phyloP scores from a whole-genome alignment of 495 filamentous ascomycete genomes.

The Lasiosphaeria ovina region DNA sequence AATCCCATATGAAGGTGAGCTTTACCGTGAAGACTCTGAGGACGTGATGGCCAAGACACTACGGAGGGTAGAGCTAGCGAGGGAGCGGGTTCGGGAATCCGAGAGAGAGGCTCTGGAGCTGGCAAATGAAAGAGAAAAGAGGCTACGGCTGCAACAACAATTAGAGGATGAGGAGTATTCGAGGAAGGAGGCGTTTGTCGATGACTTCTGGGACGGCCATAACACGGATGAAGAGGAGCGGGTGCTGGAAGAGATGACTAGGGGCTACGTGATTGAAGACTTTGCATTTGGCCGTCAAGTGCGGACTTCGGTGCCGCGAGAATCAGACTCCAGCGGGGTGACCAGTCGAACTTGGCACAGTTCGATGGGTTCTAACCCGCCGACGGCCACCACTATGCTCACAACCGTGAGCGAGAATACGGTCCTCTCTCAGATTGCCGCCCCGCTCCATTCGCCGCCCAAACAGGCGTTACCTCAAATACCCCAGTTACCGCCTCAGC shows the following conservation, averaged over 20 bases:
- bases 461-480: constrained; percentile 31
- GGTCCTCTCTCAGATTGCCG: constrained; percentile 27
- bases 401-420: constrained; percentile 73
- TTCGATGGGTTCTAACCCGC: constrained; percentile 75
- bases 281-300: constrained; percentile 75
- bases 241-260: constrained; percentile 88
- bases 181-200: constrained; percentile 23
- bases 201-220: constrained; percentile 58
- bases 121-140: constrained; percentile 53
- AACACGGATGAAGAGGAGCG: constrained; percentile 90
- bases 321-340: constrained; percentile 83
- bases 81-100: constrained; percentile 73
- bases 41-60: constrained; percentile 58
- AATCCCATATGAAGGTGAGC: constrained; percentile 43
- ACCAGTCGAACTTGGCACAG: constrained; percentile 86
- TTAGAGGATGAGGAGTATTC: constrained; percentile 39
- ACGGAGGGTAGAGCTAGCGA: constrained; percentile 72
- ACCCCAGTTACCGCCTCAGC: constrained; percentile 37
- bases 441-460: constrained; percentile 38
- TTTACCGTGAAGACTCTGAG: constrained; percentile 39
- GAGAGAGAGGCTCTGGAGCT: constrained; percentile 70
- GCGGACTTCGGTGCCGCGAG: constrained; percentile 76
- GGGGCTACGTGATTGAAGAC: constrained; percentile 81
- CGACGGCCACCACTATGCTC: constrained; percentile 67
- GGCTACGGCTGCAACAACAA: constrained; percentile 39